Percentiles rank a stretch among this genome's conserved stretches.
Evolutionary conservation across 306 rosid genomes (phyloP).

Genomic region (barrel medic (Medicago truncatula)): MtrunA17r5.0-ANR NC_053046.1:9767501-9768000

Average conservation of each 20-base stretch:
- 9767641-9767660: slow-evolving; percentile 11
- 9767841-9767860: slow-evolving; percentile 57
- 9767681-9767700: slow-evolving; percentile 20
- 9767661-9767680: slow-evolving; percentile 23
- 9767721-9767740: slow-evolving; percentile 31
- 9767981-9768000: slow-evolving; percentile 90
- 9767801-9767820: slow-evolving; percentile 52
- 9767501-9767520: slow-evolving; percentile 72
- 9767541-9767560: slow-evolving; percentile 77
- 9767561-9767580: slow-evolving; percentile 85
- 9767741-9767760: slow-evolving; percentile 35
- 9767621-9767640: slow-evolving; percentile 9
- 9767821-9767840: slow-evolving; percentile 50
- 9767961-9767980: slow-evolving; percentile 74
- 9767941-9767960: slow-evolving; percentile 64
- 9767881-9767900: slow-evolving; percentile 82
- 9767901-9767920: slow-evolving; percentile 87
- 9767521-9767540: slow-evolving; percentile 67
- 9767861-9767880: slow-evolving; percentile 83
- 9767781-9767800: slow-evolving; percentile 83
- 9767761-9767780: slow-evolving; percentile 78
- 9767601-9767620: slow-evolving; percentile 35
- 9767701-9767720: background rate
- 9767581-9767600: slow-evolving; percentile 51
- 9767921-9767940: slow-evolving; percentile 67